Evolutionary conservation across 1,284 basidiomycete genomes (phyloP), one percentile per base, ranked within the genome.

Genomic region (Puccinia coronata): DNA sequence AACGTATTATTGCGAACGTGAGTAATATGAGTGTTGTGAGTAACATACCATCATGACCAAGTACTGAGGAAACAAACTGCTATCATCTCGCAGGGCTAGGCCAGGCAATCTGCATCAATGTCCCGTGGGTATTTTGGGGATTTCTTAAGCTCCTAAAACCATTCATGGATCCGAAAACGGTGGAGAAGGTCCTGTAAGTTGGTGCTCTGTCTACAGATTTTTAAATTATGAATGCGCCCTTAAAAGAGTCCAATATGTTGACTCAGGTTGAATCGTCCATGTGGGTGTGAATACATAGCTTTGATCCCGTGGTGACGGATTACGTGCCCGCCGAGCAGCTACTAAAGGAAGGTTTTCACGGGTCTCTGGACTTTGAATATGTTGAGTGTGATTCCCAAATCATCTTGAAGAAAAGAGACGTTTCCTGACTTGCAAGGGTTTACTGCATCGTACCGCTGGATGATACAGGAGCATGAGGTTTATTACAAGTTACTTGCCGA

Each of bases 131-230:
- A 53, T 61, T 82, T 25, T 31, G 67, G n/a, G 34, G 43, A 16
- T 55, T 79, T 88, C 96, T 94, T 87, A 92, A 92, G 83, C 92
- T 92, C 53, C 92, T 97, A 83, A 88, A 91, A 9, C 94, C 94
- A 0, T 95, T 96, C 88, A 87, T 97, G 82, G 95, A 96, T 86
- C 94, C 94, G 6, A 90, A 95, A 61, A 96, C 95, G 0, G 89
- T 92, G 77, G 93, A 94, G 84, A 96, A 96, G 90, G 92, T 92
- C 79, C 59, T 88, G 82, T 81, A 61, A 0, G 79, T 65, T 34
- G 1, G 63, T 25, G 36, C 14, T 25, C 12, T 34, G 41, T 51
- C 77, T 73, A n/a, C n/a, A n/a, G n/a, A n/a, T 11, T 49, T 76
- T 43, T 16, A 43, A 74, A 39, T 11, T 5, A 11, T 49, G 28